Evolutionary conservation across 2,329 filamentous ascomycete genomes (phyloP).

Genomic region (Colletotrichum tabaci): DNA sequence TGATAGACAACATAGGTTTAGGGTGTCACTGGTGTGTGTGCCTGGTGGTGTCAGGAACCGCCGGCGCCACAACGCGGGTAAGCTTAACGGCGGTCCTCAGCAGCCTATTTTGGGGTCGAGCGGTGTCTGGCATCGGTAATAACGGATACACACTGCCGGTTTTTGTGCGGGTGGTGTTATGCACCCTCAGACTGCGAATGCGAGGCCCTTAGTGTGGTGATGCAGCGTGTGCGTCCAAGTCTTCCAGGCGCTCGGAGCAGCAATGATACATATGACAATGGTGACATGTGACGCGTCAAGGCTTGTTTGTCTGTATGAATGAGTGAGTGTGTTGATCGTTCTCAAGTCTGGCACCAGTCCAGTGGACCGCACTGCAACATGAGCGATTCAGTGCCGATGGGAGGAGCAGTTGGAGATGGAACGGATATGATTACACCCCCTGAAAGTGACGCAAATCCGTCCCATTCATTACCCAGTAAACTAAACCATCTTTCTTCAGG

Average conservation of each 20-base stretch:
- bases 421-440: too few species aligned
- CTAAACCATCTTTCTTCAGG: not conserved
- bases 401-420: not conserved
- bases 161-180: not conserved
- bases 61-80: not conserved
- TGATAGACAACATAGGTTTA: not conserved
- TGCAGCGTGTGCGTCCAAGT: constrained; percentile 1
- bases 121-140: not conserved
- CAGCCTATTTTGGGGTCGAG: not conserved
- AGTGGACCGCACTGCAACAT: not conserved
- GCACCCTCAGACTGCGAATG: not conserved
- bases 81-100: not conserved
- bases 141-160: too few species aligned
- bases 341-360: too few species aligned
- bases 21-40: not conserved
- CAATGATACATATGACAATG: not conserved
- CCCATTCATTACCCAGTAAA: not conserved
- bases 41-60: not conserved
- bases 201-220: not conserved
- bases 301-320: not conserved
- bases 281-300: not conserved
- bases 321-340: too few species aligned
- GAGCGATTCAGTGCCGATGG: not conserved
- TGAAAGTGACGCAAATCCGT: not conserved
- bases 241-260: not conserved